Evolutionary conservation across 148 eudicot species (phyloP).

Genomic region (Vaccinium vitisidaea): DNA sequence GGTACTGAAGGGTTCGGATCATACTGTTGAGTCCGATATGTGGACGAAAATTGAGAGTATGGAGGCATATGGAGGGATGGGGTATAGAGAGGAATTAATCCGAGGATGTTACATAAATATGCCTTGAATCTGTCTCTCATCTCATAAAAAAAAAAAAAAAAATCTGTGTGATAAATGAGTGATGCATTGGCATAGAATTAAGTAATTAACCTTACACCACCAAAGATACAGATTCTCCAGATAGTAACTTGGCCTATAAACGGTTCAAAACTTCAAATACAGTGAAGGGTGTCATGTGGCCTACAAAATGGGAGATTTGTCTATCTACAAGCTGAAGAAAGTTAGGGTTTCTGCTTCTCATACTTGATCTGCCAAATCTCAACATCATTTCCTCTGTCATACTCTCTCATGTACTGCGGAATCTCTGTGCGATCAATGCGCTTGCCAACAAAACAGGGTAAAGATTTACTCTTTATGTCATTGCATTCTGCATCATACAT

Average conservation of each 20-base stretch:
- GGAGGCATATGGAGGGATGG: no score
- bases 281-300: background rate
- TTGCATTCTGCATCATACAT: slow-evolving; percentile 37
- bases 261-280: background rate
- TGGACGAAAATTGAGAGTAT: no score
- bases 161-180: no score
- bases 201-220: background rate
- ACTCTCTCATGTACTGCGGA: slow-evolving; percentile 72
- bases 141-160: no score
- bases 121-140: no score
- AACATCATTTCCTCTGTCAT: slow-evolving; percentile 71
- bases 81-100: no score
- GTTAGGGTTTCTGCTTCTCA: slow-evolving; percentile 21
- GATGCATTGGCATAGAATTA: background rate
- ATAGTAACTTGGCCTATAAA: background rate
- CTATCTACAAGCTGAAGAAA: background rate
- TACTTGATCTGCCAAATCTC: slow-evolving; percentile 78
- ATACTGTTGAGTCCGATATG: no score
- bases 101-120: background rate
- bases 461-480: slow-evolving; percentile 20
- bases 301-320: background rate
- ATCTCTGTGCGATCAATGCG: slow-evolving; percentile 56
- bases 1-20: no score
- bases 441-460: slow-evolving; percentile 56
- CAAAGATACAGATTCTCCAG: background rate